Base-by-base conservation (phyloP, 805 yeast genomes). In the Ogataea pilisensis region DNA sequence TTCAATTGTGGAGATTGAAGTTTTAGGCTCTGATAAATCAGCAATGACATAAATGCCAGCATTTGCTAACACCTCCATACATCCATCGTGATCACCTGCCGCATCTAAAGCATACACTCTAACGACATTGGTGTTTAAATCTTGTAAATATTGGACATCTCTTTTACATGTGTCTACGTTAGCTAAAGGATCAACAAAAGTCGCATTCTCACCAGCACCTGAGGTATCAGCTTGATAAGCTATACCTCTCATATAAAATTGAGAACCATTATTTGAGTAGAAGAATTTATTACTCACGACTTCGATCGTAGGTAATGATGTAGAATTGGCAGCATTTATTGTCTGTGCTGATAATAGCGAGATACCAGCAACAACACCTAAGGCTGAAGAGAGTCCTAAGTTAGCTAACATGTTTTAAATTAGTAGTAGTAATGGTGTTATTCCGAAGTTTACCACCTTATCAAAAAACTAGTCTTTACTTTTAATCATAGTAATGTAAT, bases 11-110 rank as follows among this genome's bases (percentile, higher is more conserved):
- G 79, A 69, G 51, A 85, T 78, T 39, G 89, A 77, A 16, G 62
- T 43, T 39, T 64, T 69, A 50, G 91, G 91, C 61, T 81, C 76
- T 20, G 89, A 73, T 57, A 85, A 70, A 67, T 85, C 95, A 33
- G 90, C 89, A 69, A 85, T 75, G 38, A 85, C 81, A 53, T 85
- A 85, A 58, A 85, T 85, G 52, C 88, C 90, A 33, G 89, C 89
- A 39, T 80, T 85, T 46, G 71, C 69, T 52, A 85, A 68, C 51
- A 76, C 63, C 25, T 65, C 37, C 88, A 85, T 80, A 73, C 93
- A 85, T 37, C 71, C 73, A 38, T 75, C 61, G 64, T 85, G 93
- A 61, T 83, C 85, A 46, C 67, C 54, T 31, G 75, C 56, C n/a
- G 73, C 67, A 67, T 85, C 77, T 40, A 85, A 65, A 33, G 91